Percentiles rank a stretch among this genome's conserved stretches.
These are phyloP conservation scores for Eucalyptus albens DNA, from an alignment of 345 rosid species.

Conservation along the genomic window DNA sequence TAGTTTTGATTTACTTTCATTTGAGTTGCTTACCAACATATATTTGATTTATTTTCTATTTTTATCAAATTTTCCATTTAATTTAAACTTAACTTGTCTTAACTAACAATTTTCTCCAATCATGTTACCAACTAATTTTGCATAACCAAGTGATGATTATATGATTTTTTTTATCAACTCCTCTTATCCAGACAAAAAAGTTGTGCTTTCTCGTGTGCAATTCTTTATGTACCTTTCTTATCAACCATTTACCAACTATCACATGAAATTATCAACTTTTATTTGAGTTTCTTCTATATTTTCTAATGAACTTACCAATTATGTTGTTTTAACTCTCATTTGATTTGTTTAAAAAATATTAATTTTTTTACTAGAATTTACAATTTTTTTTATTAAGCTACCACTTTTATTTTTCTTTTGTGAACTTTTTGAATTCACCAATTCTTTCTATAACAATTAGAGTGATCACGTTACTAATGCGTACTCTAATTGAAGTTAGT, in stretches of 20 bases:
- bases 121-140: background rate
- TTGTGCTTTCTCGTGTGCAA: background rate
- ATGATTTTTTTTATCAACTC: background rate
- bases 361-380: too few relatives aligned
- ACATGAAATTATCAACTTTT: background rate
- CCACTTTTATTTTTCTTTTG: background rate
- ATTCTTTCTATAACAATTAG: background rate
- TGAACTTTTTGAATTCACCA: background rate
- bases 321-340: background rate
- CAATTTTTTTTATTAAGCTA: background rate
- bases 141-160: background rate
- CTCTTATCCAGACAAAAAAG: background rate
- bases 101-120: background rate
- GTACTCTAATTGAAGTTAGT: background rate
- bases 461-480: background rate
- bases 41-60: background rate
- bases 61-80: background rate
- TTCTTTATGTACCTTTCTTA: background rate
- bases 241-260: background rate
- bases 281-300: background rate
- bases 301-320: background rate
- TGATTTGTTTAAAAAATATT: background rate
- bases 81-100: background rate
- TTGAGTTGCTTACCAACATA: background rate
- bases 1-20: background rate